phyloP scores from a whole-genome alignment of 2,329 filamentous ascomycete species.

The Aspergillus pseudoterreus region DNA sequence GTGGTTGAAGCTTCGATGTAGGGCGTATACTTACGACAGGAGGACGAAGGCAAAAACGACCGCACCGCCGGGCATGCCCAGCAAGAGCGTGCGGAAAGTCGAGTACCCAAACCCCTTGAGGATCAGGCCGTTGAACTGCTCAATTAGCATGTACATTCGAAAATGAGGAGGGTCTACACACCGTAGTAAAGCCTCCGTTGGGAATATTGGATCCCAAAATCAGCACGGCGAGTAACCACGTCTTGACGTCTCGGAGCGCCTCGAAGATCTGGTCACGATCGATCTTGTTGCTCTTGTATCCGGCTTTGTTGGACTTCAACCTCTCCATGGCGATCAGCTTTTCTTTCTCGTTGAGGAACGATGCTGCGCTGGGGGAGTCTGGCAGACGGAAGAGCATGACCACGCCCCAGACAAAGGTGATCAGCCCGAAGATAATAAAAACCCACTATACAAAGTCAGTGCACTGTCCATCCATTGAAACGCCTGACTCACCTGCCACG shows the following conservation, averaged over 20 bases:
- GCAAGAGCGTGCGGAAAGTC: conserved; percentile 37
- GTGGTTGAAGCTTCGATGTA: background rate
- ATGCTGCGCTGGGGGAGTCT: conserved; percentile 17
- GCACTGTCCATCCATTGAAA: background rate
- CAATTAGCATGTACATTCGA: background rate
- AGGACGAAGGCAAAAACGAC: conserved; percentile 7
- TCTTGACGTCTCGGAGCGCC: conserved; percentile 26
- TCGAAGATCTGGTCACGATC: conserved; percentile 27
- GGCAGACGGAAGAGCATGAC: conserved; percentile 23
- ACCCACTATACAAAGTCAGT: conserved; percentile 12
- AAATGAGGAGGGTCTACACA: conserved; percentile 5
- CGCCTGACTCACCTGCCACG: conserved; percentile 21
- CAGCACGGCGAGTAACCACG: conserved; percentile 25
- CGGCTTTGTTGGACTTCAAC: conserved; percentile 21
- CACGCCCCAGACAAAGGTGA: conserved; percentile 22
- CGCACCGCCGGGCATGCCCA: conserved; percentile 43
- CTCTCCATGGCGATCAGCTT: conserved; percentile 18
- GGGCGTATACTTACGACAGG: background rate
- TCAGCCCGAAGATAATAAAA: conserved; percentile 24
- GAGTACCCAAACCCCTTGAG: conserved; percentile 34
- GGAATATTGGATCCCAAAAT: conserved; percentile 33
- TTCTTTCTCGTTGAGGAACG: conserved; percentile 22
- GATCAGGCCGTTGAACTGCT: conserved; percentile 31
- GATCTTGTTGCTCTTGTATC: conserved; percentile 21
- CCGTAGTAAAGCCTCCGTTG: conserved; percentile 30